A percentile compares a stretch with the other conserved stretches of the same genome.
Evolutionary conservation across 1,139 yeast genomes (phyloP).

Genomic region (Candida sojae): DNA sequence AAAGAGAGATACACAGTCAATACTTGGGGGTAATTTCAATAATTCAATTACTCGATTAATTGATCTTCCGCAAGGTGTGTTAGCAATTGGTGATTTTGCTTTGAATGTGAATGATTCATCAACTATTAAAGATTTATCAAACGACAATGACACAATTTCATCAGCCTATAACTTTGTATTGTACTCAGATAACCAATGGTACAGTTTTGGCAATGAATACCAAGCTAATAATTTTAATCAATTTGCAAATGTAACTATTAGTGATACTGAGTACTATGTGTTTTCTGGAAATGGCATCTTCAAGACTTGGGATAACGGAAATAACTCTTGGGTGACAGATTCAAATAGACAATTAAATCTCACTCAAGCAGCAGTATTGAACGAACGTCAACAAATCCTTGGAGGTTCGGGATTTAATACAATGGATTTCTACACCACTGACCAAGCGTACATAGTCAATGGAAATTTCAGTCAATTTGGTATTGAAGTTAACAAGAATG

Average conservation of each 20-base stretch:
- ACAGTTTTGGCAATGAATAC: constrained; percentile 41
- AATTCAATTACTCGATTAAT: constrained; percentile 27
- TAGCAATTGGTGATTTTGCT: constrained; percentile 38
- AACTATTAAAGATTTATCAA: constrained; percentile 27
- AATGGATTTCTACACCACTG: constrained; percentile 32
- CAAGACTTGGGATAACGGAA: constrained; percentile 44
- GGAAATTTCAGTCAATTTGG: constrained; percentile 25
- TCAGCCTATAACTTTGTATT: constrained; percentile 39
- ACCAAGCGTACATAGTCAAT: constrained; percentile 32
- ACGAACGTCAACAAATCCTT: constrained; percentile 32
- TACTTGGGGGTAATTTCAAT: constrained; percentile 36
- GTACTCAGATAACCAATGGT: constrained; percentile 28
- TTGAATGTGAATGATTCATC: constrained; percentile 17
- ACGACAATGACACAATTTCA: constrained; percentile 26
- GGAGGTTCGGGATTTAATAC: constrained; percentile 42
- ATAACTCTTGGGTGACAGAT: constrained; percentile 36
- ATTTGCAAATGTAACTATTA: constrained; percentile 37
- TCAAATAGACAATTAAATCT: constrained; percentile 36
- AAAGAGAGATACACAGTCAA: constrained; percentile 25
- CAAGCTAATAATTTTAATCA: constrained; percentile 25
- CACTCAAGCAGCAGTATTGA: constrained; percentile 31
- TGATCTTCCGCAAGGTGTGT: constrained; percentile 20
- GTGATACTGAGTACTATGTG: constrained; percentile 37
- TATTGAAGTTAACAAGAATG: constrained; percentile 20
- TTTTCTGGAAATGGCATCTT: constrained; percentile 34